Evolutionary conservation across 371 early-diverging fungal species (phyloP).

Genomic region (Actinomucor elegans): DNA sequence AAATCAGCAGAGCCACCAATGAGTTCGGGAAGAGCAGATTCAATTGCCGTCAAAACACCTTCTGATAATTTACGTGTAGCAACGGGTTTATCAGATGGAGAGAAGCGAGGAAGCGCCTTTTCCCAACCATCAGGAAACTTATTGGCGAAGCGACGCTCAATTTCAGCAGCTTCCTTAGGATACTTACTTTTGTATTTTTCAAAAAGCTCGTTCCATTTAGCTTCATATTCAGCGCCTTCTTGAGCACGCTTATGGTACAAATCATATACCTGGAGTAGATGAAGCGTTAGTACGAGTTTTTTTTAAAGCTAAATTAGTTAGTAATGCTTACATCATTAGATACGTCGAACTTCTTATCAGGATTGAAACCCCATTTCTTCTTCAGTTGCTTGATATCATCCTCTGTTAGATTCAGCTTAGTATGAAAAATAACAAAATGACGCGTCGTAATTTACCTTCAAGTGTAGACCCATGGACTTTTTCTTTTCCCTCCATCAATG

Average conservation of each 20-base stretch:
- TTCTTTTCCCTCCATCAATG: constrained; percentile 83
- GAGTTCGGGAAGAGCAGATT: constrained; percentile 77
- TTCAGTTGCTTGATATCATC: constrained; percentile 90
- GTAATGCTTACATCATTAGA: constrained; percentile 41
- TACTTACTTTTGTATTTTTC: constrained; percentile 61
- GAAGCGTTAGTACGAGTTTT: not conserved
- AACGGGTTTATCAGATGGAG: constrained; percentile 70
- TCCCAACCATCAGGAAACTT: constrained; percentile 78
- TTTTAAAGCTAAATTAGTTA: not conserved
- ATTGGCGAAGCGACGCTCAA: constrained; percentile 73
- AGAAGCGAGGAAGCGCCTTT: constrained; percentile 73
- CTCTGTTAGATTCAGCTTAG: constrained; percentile 34
- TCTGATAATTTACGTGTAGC: constrained; percentile 93
- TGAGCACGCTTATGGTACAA: constrained; percentile 63
- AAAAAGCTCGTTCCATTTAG: constrained; percentile 75
- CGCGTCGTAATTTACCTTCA: constrained; percentile 19
- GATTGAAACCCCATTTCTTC: constrained; percentile 80
- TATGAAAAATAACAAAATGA: not conserved
- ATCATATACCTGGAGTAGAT: constrained; percentile 50
- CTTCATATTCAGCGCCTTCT: constrained; percentile 60
- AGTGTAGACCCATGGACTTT: constrained; percentile 80
- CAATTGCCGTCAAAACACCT: constrained; percentile 78
- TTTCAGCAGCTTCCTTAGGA: constrained; percentile 72
- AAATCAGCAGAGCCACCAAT: constrained; percentile 99
- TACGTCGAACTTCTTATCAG: constrained; percentile 74